A percentile compares a stretch with the other conserved stretches of the same genome.
phyloP scores from a whole-genome alignment of 805 yeast species.

The Saccharomycopsis malanga region DNA sequence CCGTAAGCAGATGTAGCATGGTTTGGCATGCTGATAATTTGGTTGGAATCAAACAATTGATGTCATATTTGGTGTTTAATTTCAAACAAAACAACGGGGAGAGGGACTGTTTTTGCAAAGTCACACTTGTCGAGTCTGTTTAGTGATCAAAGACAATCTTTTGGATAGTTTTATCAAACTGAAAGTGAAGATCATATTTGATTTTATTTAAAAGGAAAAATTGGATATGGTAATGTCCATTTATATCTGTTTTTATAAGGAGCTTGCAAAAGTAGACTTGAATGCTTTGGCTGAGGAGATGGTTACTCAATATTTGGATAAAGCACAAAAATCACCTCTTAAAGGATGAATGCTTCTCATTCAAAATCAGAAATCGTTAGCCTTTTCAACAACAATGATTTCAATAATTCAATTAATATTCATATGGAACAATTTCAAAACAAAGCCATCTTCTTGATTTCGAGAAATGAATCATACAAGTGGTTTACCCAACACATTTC shows the following conservation, averaged over 20 bases:
- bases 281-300: slow-evolving; percentile 27
- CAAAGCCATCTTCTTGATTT: slow-evolving; percentile 57
- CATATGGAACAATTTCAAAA: slow-evolving; percentile 52
- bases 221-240: slow-evolving; percentile 36
- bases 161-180: slow-evolving; percentile 25
- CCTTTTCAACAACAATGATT: slow-evolving; percentile 71
- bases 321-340: slow-evolving; percentile 29
- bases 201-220: slow-evolving; percentile 32
- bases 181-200: slow-evolving; percentile 40
- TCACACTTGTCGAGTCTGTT: neutral
- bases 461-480: slow-evolving; percentile 57
- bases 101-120: slow-evolving; percentile 2
- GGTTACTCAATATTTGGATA: slow-evolving; percentile 28
- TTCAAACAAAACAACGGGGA: neutral
- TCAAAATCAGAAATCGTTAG: slow-evolving; percentile 94
- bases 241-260: slow-evolving; percentile 32
- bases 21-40: slow-evolving; percentile 52
- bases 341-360: slow-evolving; percentile 82
- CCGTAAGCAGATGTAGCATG: slow-evolving; percentile 89
- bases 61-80: slow-evolving; percentile 1
- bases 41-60: slow-evolving; percentile 21
- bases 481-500: slow-evolving; percentile 73
- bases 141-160: neutral
- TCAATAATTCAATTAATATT: slow-evolving; percentile 39
- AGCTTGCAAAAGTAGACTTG: slow-evolving; percentile 25